These are phyloP conservation scores for Hura crepitans DNA, from an alignment of 441 rosid species.

Conservation along the genomic window DNA sequence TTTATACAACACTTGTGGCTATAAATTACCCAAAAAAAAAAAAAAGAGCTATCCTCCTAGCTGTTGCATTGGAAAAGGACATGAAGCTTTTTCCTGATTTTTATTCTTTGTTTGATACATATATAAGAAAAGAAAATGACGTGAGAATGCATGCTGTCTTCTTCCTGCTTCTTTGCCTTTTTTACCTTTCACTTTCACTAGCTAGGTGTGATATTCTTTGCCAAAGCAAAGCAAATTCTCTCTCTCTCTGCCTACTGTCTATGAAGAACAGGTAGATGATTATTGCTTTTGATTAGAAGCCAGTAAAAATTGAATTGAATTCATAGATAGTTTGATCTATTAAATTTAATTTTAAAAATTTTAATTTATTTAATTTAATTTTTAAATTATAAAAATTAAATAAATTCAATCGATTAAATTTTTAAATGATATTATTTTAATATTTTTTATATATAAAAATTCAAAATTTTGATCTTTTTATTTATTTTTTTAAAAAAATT, in stretches of 20 bases:
- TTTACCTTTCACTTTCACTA: slow-evolving; percentile 22
- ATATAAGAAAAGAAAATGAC: neutral
- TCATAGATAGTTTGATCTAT: too few species aligned
- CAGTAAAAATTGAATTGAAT: too few species aligned
- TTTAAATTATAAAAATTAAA: too few species aligned
- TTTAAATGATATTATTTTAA: too few species aligned
- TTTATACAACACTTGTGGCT: slow-evolving; percentile 20
- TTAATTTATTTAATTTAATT: too few species aligned
- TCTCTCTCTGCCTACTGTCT: too few species aligned
- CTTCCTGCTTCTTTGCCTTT: neutral
- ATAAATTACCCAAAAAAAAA: slow-evolving; percentile 1
- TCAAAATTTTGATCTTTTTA: too few species aligned
- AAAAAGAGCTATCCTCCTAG: neutral
- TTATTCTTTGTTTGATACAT: slow-evolving; percentile 10
- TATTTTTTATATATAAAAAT: too few species aligned
- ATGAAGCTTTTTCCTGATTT: slow-evolving; percentile 10
- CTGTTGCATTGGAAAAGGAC: slow-evolving; percentile 24
- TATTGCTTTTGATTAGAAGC: too few species aligned
- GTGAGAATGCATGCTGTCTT: slow-evolving; percentile 12
- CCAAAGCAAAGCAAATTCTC: neutral
- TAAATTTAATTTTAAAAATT: too few species aligned
- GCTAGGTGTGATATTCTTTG: neutral
- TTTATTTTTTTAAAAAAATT: too few species aligned
- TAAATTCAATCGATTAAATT: too few species aligned
- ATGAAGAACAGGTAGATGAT: neutral